Percentiles rank a stretch among this genome's conserved stretches.
Conservation (phyloP, 208 protist species). For the Crithidia bombi region DNA sequence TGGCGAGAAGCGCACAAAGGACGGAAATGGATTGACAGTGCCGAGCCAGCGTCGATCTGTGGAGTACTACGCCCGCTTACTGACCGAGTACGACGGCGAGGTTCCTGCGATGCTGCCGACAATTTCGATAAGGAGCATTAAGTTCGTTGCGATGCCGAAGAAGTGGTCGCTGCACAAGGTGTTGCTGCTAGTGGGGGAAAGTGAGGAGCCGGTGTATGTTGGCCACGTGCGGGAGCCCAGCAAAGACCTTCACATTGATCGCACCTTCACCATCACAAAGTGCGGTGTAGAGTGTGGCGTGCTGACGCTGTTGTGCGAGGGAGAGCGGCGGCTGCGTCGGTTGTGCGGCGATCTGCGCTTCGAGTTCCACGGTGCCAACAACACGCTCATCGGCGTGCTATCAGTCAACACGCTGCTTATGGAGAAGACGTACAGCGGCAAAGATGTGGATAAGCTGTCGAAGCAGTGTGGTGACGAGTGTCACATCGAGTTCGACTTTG, state of each 20-base stretch:
- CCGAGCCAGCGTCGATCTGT: conserved; percentile 78
- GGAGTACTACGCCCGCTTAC: conserved; percentile 65
- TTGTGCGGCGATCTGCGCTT: conserved; percentile 41
- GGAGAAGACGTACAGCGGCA: conserved; percentile 37
- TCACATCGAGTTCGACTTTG: conserved; percentile 34
- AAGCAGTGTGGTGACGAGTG: conserved; percentile 38
- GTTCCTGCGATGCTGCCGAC: conserved; percentile 40
- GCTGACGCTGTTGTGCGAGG: conserved; percentile 20
- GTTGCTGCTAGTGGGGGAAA: conserved; percentile 24
- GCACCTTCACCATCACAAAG: conserved; percentile 11
- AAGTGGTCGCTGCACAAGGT: conserved; percentile 35
- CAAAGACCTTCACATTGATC: not conserved
- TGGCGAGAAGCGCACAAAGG: conserved; percentile 64
- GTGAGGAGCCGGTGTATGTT: conserved; percentile 15
- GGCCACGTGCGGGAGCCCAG: conserved; percentile 16
- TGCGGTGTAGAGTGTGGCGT: conserved; percentile 18
- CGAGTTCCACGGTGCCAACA: conserved; percentile 30
- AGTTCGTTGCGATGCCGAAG: conserved; percentile 21
- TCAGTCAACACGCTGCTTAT: conserved; percentile 62
- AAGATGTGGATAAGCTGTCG: conserved; percentile 49
- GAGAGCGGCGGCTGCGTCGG: conserved; percentile 7
- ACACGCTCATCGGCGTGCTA: conserved; percentile 38
- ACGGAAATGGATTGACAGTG: conserved; percentile 91
- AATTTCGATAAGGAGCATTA: conserved; percentile 37
- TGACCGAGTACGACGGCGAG: conserved; percentile 41